Evolutionary conservation across 495 filamentous ascomycete genomes (phyloP).

Genomic region (Aspergillus sparsus): DNA sequence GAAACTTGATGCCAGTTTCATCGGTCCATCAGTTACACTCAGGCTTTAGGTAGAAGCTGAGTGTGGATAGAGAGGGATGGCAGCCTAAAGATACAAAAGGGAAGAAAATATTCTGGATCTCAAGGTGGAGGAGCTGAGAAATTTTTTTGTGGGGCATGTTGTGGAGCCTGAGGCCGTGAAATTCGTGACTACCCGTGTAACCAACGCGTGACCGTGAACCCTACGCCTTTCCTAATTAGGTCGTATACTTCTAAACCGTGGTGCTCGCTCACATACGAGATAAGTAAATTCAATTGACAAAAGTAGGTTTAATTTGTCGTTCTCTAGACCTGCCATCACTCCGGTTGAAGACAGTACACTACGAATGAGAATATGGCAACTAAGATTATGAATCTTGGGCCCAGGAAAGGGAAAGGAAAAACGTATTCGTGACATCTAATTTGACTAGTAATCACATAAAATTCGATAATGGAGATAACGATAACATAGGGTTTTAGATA

Average conservation of each 20-base stretch:
- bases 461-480: conserved; percentile 14
- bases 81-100: conserved; percentile 3
- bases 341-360: not conserved
- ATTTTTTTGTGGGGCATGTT: conserved; percentile 27
- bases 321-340: not conserved
- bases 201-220: conserved; percentile 21
- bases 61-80: conserved; percentile 7
- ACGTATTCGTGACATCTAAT: conserved; percentile 14
- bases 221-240: conserved; percentile 16
- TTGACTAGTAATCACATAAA: conserved; percentile 13
- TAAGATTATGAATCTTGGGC: not conserved
- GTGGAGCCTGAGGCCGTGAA: conserved; percentile 29
- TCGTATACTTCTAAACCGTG: conserved; percentile 12
- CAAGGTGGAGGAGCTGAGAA: conserved; percentile 16
- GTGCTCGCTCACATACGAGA: not conserved
- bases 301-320: not conserved
- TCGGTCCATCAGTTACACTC: conserved; percentile 19
- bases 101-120: conserved; percentile 3
- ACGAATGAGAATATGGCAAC: not conserved
- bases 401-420: not conserved
- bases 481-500: conserved; percentile 14
- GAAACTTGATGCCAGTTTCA: conserved; percentile 11
- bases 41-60: not conserved
- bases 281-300: not conserved
- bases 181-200: conserved; percentile 25